Conservation (phyloP, 306 rosid genomes). For the Cucurbita argyrosperma region DNA sequence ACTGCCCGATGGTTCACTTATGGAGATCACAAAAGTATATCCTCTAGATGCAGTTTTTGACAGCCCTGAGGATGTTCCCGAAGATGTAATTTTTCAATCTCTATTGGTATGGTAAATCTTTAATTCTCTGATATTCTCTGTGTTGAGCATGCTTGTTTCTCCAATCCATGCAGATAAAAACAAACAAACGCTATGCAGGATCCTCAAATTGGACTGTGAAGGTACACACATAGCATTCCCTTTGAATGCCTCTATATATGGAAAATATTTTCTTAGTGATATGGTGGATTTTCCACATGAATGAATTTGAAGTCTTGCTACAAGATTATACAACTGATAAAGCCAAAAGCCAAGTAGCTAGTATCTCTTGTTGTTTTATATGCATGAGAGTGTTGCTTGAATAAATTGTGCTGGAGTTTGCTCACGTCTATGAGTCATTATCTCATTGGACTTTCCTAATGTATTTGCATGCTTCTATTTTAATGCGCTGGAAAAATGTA, state of each 20-base stretch:
- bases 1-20: constrained; percentile 76
- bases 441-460: background rate
- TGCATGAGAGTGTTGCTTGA: background rate
- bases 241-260: background rate
- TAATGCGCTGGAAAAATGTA: background rate
- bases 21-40: constrained; percentile 81
- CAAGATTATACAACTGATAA: background rate
- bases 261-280: background rate
- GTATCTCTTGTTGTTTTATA: background rate
- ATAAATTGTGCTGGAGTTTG: background rate
- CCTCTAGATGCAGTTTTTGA: constrained; percentile 92
- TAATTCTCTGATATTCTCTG: background rate
- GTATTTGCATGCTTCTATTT: background rate
- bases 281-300: background rate
- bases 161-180: constrained; percentile 35
- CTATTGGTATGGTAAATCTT: background rate
- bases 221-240: constrained; percentile 21
- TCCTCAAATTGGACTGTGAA: constrained; percentile 77
- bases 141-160: background rate
- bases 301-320: constrained; percentile 1
- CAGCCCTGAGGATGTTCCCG: constrained; percentile 82
- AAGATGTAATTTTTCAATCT: constrained; percentile 46
- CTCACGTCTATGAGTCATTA: background rate
- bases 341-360: background rate
- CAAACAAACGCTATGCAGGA: constrained; percentile 95